Percentiles rank a stretch among this genome's conserved stretches.
Evolutionary conservation across 257 asterid genomes (phyloP).

Genomic region (Solanum arcanum): DNA sequence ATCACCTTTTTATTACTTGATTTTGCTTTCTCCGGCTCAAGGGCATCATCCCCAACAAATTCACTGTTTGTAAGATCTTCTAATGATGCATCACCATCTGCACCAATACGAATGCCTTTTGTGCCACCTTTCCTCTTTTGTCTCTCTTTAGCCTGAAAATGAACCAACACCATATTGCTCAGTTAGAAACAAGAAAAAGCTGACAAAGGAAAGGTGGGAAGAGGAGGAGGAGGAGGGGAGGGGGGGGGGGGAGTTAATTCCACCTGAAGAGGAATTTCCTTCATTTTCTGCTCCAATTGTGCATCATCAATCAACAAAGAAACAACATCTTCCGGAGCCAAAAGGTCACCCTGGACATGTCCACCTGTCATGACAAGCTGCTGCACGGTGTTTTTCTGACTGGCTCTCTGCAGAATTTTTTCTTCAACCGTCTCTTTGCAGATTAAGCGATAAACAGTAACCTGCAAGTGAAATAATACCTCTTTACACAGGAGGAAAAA

Average conservation of each 20-base stretch:
- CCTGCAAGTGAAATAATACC: constrained; percentile 22
- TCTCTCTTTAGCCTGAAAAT: constrained; percentile 78
- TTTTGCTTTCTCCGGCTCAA: constrained; percentile 47
- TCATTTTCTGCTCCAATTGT: constrained; percentile 82
- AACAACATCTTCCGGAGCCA: constrained; percentile 96
- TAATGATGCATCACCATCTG: constrained; percentile 81
- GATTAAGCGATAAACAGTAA: constrained; percentile 87
- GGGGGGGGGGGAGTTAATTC: not conserved
- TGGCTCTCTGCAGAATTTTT: constrained; percentile 87
- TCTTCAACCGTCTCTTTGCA: constrained; percentile 96
- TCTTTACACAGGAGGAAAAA: not conserved
- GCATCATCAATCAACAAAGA: constrained; percentile 87
- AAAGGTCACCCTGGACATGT: constrained; percentile 94
- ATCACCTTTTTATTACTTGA: constrained; percentile 68
- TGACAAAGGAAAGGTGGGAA: not conserved
- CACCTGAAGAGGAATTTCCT: constrained; percentile 93
- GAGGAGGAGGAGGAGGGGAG: not conserved
- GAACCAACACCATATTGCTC: not conserved
- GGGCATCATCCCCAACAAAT: constrained; percentile 30
- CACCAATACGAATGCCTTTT: constrained; percentile 76
- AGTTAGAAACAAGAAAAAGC: not conserved
- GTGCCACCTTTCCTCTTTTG: constrained; percentile 73
- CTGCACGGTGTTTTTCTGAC: constrained; percentile 93
- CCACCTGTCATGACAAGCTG: constrained; percentile 99
- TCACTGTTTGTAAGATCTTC: constrained; percentile 56